These are phyloP conservation scores for Serendipita sp. DNA, from an alignment of 768 basidiomycete species.

Conservation along the genomic window DNA sequence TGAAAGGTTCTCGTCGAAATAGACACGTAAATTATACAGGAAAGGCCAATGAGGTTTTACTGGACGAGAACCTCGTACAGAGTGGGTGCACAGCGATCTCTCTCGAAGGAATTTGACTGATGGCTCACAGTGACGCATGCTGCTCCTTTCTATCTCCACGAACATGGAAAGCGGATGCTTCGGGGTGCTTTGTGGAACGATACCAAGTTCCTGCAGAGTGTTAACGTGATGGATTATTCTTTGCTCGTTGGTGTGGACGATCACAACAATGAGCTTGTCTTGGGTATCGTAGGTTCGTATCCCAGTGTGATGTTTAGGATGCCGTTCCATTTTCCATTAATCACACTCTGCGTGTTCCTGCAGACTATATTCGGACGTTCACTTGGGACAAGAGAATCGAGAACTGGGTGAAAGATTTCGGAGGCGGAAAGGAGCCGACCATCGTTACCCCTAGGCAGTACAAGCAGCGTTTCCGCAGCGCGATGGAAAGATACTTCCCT, in stretches of 20 bases:
- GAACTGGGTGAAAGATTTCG: slow-evolving; percentile 93
- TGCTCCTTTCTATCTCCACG: slow-evolving; percentile 85
- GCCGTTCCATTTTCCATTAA: background rate
- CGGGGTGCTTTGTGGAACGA: slow-evolving; percentile 86
- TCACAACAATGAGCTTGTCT: slow-evolving; percentile 73
- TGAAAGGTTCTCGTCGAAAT: slow-evolving; percentile 92
- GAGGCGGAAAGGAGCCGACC: slow-evolving; percentile 74
- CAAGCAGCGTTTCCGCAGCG: slow-evolving; percentile 67
- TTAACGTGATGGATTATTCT: slow-evolving; percentile 97
- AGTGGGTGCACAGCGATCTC: slow-evolving; percentile 30
- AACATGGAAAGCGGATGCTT: slow-evolving; percentile 87
- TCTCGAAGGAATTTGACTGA: background rate
- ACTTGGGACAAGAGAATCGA: slow-evolving; percentile 99
- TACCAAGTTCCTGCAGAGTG: slow-evolving; percentile 83
- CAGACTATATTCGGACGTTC: slow-evolving; percentile 89
- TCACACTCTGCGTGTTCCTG: background rate
- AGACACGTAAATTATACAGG: slow-evolving; percentile 85
- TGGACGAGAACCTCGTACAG: slow-evolving; percentile 93
- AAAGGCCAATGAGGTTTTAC: slow-evolving; percentile 77
- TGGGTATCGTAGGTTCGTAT: slow-evolving; percentile 85
- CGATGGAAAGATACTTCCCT: slow-evolving; percentile 84
- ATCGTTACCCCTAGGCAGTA: slow-evolving; percentile 95
- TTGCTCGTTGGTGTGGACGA: slow-evolving; percentile 91
- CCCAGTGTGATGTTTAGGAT: background rate
- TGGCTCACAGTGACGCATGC: slow-evolving; percentile 52